Base-by-base conservation (phyloP, 306 rosid genomes). In the Quercus berberidifolia region DNA sequence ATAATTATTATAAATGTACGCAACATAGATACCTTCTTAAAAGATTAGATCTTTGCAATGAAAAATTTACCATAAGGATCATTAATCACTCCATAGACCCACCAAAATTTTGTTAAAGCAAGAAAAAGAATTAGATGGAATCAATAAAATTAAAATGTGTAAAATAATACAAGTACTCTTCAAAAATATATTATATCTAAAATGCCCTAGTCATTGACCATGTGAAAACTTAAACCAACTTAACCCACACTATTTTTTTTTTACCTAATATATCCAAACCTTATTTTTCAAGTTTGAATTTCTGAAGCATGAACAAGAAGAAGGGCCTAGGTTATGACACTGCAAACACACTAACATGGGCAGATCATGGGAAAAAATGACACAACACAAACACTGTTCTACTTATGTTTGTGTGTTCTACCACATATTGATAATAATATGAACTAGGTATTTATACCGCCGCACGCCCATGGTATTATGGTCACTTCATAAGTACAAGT, bases 91-190 rank as follows among this genome's bases (percentile, higher is more conserved):
- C 38, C 38, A 33, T 33, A 33, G 38, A 33, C 38, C 38, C 7
- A 33, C 38, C 92, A 9, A 90, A 83, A 74, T 90, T 94, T 86
- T 92, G 73, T 64, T 71, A 55, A 30, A 71, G 74, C 75, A 78
- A 80, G 54, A 77, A 77, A 77, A 65, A n/a, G 21, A 79, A 79
- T 69, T 73, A 79, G 76, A 71, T 73, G 69, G 23, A 78, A 63
- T 59, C 11, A 68, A 35, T 59, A 58, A 70, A 41, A 51, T 58
- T 67, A 35, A 64, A 17, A 59, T 58, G 73, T 62, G 35, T 10
- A 64, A 26, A 59, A 84, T 13, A 26, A 52, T 43, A 59, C 38
- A 23, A 55, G 59, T 30, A 56, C 28, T 64, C 75, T 20, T 67
- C 19, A 69, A 67, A 35, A 35, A 57, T 35, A 35, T 35, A 35